Conservation (phyloP, 345 rosid species). For the Carallia pectinifolia region DNA sequence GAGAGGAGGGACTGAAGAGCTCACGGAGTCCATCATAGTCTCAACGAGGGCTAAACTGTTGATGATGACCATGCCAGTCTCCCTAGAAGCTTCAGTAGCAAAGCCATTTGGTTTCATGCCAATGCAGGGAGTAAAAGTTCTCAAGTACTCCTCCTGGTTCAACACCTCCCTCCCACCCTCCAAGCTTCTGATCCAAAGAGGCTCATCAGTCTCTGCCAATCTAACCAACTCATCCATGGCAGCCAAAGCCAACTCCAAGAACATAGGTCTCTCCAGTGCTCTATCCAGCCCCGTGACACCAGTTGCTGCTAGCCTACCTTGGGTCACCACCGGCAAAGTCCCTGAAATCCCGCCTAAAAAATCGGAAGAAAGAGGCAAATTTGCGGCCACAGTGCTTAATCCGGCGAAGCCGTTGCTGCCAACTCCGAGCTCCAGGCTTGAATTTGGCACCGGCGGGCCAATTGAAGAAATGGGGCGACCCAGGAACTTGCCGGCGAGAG, state of each 20-base stretch:
- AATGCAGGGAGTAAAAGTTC: conserved; percentile 54
- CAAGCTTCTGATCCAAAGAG: conserved; percentile 66
- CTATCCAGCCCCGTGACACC: conserved; percentile 43
- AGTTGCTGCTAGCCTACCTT: conserved; percentile 36
- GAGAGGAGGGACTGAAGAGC: conserved; percentile 5
- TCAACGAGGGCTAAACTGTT: conserved; percentile 87
- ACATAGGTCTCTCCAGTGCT: conserved; percentile 67
- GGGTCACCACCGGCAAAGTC: conserved; percentile 33
- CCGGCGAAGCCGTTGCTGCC: conserved; percentile 62
- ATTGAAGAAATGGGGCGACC: conserved; percentile 67
- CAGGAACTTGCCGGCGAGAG: conserved; percentile 83
- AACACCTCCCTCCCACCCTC: conserved; percentile 64
- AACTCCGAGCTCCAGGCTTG: conserved; percentile 79
- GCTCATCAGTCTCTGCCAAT: conserved; percentile 71
- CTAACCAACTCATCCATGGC: conserved; percentile 90
- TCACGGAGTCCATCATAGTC: conserved; percentile 90
- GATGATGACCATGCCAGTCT: conserved; percentile 77
- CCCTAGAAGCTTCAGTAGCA: conserved; percentile 81
- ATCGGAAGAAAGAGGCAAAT: conserved; percentile 50
- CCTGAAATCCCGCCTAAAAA: conserved; percentile 49
- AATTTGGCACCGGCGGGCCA: conserved; percentile 53
- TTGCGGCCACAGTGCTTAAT: conserved; percentile 34
- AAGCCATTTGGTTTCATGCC: conserved; percentile 72
- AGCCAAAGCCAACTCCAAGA: conserved; percentile 71
- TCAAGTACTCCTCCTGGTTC: conserved; percentile 70